Base-by-base conservation (phyloP, 129 eudicot genomes). In the Tagetes patula region DNA sequence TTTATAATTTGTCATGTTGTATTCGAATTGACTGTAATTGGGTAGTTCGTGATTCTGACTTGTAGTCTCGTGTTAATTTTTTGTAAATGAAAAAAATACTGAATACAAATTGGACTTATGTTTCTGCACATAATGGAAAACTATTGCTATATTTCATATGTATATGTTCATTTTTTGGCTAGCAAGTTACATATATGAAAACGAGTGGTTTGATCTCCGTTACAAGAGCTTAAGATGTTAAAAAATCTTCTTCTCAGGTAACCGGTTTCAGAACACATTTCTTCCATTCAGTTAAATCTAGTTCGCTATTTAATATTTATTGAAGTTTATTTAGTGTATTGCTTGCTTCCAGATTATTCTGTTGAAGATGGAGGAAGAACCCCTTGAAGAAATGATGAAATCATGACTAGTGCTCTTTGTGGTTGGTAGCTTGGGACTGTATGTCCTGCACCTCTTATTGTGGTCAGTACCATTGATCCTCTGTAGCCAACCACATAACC, bases 361-460 rank as follows among this genome's bases (percentile, higher is more conserved):
- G 52, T 50, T 14, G 40, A 78, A 40, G 84, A 36, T 50, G 81
- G 74, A 68, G 91, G 91, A 52, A 85, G 84, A 39, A 45, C 64
- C 43, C 91, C 88, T 49, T 76, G 59, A 45, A 88, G 83, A 56
- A 83, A 85, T n/a, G 91, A 81, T 32, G 88, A 80, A 67, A 88
- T 73, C 86, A 88, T 75, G 53, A 70, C 45, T 39, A 82, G 37
- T 7, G 86, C 88, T 72, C 90, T 74, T 56, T 78, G 76, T 43
- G 88, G 90, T 61, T 88, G 90, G 81, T 78, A 85, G 46, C 84
- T 81, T 32, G 90, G 90, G 67, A 85, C 90, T 10, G 52, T 20
- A 77, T 87, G 94, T 6, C 89, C 89, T 7, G 89, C 87, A 13
- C 86, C 94, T 65, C 92, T 75, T 61, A 87, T 77, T 65, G 94